phyloP scores from a whole-genome alignment of 2,329 filamentous ascomycete genomes.

The Calcarisporium arbuscula region DNA sequence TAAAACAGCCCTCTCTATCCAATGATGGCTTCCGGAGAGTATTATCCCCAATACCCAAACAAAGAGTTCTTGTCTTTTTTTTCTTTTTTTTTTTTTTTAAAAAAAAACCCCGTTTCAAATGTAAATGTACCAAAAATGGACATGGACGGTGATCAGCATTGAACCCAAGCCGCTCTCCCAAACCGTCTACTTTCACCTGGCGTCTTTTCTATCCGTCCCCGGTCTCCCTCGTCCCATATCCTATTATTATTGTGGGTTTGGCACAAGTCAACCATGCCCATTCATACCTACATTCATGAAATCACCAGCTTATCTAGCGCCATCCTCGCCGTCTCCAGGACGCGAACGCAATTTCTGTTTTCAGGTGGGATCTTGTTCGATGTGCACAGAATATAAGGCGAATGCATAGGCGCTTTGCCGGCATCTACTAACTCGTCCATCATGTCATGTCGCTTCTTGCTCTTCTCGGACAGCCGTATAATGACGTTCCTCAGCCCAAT shows the following conservation, averaged over 20 bases:
- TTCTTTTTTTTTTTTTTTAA: constrained; percentile 2
- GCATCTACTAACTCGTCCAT: constrained; percentile 39
- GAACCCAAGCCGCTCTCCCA: too few species aligned
- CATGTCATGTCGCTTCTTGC: constrained; percentile 39
- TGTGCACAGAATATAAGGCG: constrained; percentile 20
- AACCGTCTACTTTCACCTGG: too few species aligned
- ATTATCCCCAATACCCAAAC: too few species aligned
- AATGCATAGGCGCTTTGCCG: constrained; percentile 23
- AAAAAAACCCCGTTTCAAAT: background rate
- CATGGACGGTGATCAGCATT: too few species aligned
- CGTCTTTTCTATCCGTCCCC: too few species aligned
- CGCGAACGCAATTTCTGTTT: constrained; percentile 38
- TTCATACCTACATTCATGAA: constrained; percentile 27
- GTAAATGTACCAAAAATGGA: too few species aligned
- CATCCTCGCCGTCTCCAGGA: constrained; percentile 47
- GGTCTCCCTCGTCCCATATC: too few species aligned
- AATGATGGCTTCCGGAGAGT: too few species aligned
- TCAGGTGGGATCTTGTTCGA: constrained; percentile 21
- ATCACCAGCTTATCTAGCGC: constrained; percentile 51
- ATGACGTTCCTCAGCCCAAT: constrained; percentile 51
- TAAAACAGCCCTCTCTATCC: too few species aligned
- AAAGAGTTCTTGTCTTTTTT: constrained; percentile 6
- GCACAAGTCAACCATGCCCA: too few species aligned
- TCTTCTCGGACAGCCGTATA: constrained; percentile 44
- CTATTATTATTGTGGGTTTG: too few species aligned